phyloP scores from a whole-genome alignment of 2,329 filamentous ascomycete genomes.

The Hortaea sp. region DNA sequence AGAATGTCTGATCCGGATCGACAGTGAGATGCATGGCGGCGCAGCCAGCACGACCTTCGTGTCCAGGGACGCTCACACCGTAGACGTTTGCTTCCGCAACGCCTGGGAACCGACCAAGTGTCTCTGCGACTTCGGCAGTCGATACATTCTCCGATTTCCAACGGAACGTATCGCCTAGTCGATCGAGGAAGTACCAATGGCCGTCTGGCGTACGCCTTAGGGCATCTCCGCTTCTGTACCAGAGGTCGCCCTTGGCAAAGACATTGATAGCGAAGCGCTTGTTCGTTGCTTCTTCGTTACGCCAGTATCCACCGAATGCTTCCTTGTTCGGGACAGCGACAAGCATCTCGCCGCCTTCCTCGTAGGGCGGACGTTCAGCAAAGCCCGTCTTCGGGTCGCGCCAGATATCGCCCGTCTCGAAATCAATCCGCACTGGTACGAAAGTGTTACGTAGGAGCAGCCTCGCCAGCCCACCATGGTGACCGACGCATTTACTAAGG shows the following conservation, averaged over 20 bases:
- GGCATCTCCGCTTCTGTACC: conserved; percentile 36
- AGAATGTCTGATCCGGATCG: conserved; percentile 42
- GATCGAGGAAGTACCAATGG: conserved; percentile 38
- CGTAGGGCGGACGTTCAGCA: conserved; percentile 51
- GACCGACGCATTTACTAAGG: conserved; percentile 54
- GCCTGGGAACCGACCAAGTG: conserved; percentile 30
- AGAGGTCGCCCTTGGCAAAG: conserved; percentile 36
- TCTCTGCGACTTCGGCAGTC: conserved; percentile 36
- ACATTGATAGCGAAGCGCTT: conserved; percentile 41
- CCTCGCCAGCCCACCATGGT: conserved; percentile 56
- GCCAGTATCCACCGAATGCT: conserved; percentile 59
- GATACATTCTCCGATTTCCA: conserved; percentile 40
- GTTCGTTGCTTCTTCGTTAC: conserved; percentile 54
- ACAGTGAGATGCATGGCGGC: conserved; percentile 43
- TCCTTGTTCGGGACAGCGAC: conserved; percentile 48
- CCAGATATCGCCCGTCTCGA: conserved; percentile 55
- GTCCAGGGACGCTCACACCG: conserved; percentile 34
- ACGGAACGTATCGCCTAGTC: conserved; percentile 37
- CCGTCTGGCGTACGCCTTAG: conserved; percentile 31
- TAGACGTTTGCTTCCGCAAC: conserved; percentile 38
- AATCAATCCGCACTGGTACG: conserved; percentile 60
- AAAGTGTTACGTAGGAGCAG: conserved; percentile 43
- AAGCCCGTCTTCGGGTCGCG: conserved; percentile 60
- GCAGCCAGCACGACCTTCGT: conserved; percentile 44
- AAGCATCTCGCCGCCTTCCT: conserved; percentile 63